phyloP scores from a whole-genome alignment of 2,329 filamentous ascomycete species.

The Diaporthe helianthi region DNA sequence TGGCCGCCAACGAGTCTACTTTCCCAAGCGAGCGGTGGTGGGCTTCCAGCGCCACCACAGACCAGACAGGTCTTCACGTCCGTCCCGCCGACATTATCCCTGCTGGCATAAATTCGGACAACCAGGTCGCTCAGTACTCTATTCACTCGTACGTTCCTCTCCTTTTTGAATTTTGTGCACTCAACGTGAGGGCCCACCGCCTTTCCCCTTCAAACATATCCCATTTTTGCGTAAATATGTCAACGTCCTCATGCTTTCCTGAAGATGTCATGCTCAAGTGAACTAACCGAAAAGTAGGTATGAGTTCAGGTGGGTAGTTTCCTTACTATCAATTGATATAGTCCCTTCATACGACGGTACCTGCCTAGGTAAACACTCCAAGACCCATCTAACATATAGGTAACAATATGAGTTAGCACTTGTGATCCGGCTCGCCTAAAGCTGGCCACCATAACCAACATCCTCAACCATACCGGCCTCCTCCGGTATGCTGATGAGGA shows the following conservation, averaged over 20 bases:
- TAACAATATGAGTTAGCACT: background rate
- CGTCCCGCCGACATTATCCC: conserved; percentile 14
- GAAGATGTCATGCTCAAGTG: background rate
- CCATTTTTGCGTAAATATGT: background rate
- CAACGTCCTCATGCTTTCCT: background rate
- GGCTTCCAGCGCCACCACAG: background rate
- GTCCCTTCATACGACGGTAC: too few relatives aligned
- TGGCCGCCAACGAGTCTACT: background rate
- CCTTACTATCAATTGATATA: too few relatives aligned
- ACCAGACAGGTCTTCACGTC: conserved; percentile 9
- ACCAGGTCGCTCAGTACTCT: conserved; percentile 8
- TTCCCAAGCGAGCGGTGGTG: conserved; percentile 16
- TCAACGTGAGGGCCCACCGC: background rate
- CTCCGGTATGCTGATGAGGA: conserved; percentile 17
- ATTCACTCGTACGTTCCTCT: background rate
- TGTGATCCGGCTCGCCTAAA: background rate
- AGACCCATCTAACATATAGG: too few relatives aligned
- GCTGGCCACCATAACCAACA: conserved; percentile 12
- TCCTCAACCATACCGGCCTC: conserved; percentile 2
- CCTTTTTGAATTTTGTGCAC: background rate
- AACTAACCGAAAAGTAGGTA: background rate
- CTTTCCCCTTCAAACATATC: too few relatives aligned
- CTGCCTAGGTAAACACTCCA: too few relatives aligned
- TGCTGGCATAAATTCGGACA: conserved; percentile 10
- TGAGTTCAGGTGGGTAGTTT: background rate